Percentiles rank a stretch among this genome's conserved stretches.
phyloP scores from a whole-genome alignment of 768 basidiomycete species.

The Cystofilobasidium macerans region DNA sequence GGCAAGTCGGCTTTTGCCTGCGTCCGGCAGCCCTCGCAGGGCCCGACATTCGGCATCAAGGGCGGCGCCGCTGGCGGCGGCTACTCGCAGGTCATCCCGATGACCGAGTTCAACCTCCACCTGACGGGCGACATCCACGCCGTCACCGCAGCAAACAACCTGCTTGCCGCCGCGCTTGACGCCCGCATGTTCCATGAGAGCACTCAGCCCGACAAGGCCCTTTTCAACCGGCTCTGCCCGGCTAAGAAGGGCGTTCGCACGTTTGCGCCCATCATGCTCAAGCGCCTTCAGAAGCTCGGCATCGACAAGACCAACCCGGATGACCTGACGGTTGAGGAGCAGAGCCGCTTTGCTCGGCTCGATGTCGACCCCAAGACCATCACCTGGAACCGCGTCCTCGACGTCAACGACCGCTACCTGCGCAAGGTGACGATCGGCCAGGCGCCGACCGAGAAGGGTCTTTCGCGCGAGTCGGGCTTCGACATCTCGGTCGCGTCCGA shows the following conservation, averaged over 20 bases:
- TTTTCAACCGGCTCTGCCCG: slow-evolving; percentile 85
- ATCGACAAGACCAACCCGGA: slow-evolving; percentile 89
- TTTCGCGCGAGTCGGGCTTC: slow-evolving; percentile 79
- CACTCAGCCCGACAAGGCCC: slow-evolving; percentile 87
- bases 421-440: slow-evolving; percentile 90
- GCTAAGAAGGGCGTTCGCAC: slow-evolving; percentile 85
- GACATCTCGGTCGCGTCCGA: slow-evolving; percentile 97
- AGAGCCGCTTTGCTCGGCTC: slow-evolving; percentile 75
- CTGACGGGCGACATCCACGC: slow-evolving; percentile 97
- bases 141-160: slow-evolving; percentile 91
- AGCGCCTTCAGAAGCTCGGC: slow-evolving; percentile 85
- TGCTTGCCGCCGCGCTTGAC: slow-evolving; percentile 90
- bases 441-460: slow-evolving; percentile 75
- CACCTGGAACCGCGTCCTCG: slow-evolving; percentile 92
- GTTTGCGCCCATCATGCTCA: slow-evolving; percentile 92
- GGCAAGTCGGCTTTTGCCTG: slow-evolving; percentile 88
- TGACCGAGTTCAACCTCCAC: slow-evolving; percentile 99
- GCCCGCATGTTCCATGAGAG: slow-evolving; percentile 96
- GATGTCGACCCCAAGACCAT: slow-evolving; percentile 84
- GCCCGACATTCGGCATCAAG: slow-evolving; percentile 98
- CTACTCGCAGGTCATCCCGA: slow-evolving; percentile 96
- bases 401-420: slow-evolving; percentile 93
- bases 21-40: slow-evolving; percentile 95
- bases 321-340: slow-evolving; percentile 84
- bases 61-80: slow-evolving; percentile 97